These are phyloP conservation scores for Candida sojae DNA, from an alignment of 1,139 yeast species.

Conservation along the genomic window DNA sequence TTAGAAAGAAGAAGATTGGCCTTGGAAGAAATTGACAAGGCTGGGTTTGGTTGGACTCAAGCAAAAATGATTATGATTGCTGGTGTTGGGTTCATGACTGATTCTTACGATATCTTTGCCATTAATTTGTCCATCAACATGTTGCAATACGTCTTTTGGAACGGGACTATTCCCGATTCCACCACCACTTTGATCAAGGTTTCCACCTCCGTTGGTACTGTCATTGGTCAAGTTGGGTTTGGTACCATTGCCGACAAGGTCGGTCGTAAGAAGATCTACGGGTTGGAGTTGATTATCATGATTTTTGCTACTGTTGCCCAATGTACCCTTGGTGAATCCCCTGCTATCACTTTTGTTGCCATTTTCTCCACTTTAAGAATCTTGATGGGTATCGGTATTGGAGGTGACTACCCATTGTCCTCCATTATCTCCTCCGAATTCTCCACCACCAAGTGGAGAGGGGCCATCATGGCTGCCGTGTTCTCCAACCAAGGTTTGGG, in stretches of 20 bases:
- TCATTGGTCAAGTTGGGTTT: slow-evolving; percentile 85
- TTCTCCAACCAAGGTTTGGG: slow-evolving; percentile 95
- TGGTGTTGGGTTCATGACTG: slow-evolving; percentile 93
- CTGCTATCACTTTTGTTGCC: slow-evolving; percentile 72
- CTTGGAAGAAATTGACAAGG: slow-evolving; percentile 82
- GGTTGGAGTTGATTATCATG: slow-evolving; percentile 83
- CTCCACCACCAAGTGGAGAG: slow-evolving; percentile 92
- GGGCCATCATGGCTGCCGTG: slow-evolving; percentile 93
- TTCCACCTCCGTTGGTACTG: slow-evolving; percentile 92
- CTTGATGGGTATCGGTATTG: slow-evolving; percentile 94
- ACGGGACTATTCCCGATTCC: slow-evolving; percentile 58
- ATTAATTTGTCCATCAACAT: slow-evolving; percentile 78
- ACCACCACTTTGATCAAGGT: slow-evolving; percentile 77
- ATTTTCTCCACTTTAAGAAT: slow-evolving; percentile 76
- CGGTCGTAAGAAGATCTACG: slow-evolving; percentile 88
- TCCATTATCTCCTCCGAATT: slow-evolving; percentile 90
- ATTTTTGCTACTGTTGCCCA: slow-evolving; percentile 78
- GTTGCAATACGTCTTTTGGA: slow-evolving; percentile 77
- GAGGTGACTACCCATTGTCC: slow-evolving; percentile 98
- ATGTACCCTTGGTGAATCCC: slow-evolving; percentile 67
- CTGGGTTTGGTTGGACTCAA: slow-evolving; percentile 86
- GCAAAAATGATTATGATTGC: slow-evolving; percentile 85
- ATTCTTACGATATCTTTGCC: slow-evolving; percentile 89
- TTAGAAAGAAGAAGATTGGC: slow-evolving; percentile 89
- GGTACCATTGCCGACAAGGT: slow-evolving; percentile 82